Percentiles rank a stretch among this genome's conserved stretches.
phyloP scores from a whole-genome alignment of 1,284 basidiomycete species.

The Tetrapyrgos nigripes region DNA sequence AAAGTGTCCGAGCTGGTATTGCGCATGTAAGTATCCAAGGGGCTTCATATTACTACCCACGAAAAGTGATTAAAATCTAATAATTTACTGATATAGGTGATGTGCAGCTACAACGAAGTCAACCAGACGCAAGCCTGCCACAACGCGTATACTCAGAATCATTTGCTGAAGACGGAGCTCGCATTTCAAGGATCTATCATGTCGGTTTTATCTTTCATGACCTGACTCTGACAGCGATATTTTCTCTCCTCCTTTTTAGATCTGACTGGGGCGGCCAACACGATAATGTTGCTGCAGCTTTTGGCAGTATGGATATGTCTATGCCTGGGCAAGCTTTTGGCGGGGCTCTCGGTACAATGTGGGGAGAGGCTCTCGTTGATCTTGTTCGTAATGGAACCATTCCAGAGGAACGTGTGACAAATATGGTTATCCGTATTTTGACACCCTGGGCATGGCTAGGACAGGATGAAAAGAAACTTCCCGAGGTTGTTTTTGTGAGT shows the following conservation, averaged over 20 bases:
- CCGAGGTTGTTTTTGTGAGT: constrained; percentile 14
- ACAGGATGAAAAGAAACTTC: constrained; percentile 15
- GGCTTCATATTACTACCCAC: not conserved
- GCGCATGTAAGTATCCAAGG: constrained; percentile 48
- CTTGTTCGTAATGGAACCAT: constrained; percentile 19
- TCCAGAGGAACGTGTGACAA: constrained; percentile 18
- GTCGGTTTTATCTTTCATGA: constrained; percentile 52
- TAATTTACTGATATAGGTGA: not conserved
- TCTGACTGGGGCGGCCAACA: constrained; percentile 22
- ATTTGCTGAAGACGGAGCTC: too few relatives aligned
- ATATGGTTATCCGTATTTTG: constrained; percentile 17
- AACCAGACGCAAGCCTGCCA: too few relatives aligned
- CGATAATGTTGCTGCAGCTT: constrained; percentile 13
- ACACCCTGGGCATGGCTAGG: constrained; percentile 13
- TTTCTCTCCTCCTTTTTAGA: constrained; percentile 30
- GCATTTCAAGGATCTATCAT: constrained; percentile 54
- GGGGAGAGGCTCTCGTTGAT: constrained; percentile 1
- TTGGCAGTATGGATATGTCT: constrained; percentile 14
- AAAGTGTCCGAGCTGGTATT: too few relatives aligned
- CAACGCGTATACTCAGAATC: too few relatives aligned
- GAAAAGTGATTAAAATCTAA: not conserved
- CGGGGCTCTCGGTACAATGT: constrained; percentile 13
- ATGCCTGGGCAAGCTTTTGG: constrained; percentile 19
- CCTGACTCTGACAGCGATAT: constrained; percentile 53
- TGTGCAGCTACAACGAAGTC: constrained; percentile 50